phyloP scores from a whole-genome alignment of 1,139 yeast species.

The Taiozyma sp. region DNA sequence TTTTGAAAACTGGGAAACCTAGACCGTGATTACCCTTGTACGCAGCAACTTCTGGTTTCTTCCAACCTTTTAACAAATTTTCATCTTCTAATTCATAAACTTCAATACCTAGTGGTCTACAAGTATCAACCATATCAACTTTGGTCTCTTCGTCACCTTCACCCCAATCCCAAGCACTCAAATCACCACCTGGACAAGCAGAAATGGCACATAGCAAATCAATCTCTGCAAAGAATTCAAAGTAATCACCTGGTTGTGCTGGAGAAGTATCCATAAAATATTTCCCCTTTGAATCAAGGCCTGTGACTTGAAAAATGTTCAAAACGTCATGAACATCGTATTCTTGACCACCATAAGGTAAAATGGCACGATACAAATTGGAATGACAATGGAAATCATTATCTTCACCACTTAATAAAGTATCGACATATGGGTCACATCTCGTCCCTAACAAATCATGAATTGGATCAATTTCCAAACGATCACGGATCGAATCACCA shows the following conservation, averaged over 20 bases:
- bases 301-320: conserved; percentile 68
- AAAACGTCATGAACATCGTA: conserved; percentile 66
- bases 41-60: conserved; percentile 42
- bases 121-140: conserved; percentile 56
- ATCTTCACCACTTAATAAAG: conserved; percentile 57
- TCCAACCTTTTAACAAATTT: conserved; percentile 43
- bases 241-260: conserved; percentile 51
- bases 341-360: conserved; percentile 58
- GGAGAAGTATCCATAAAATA: conserved; percentile 72
- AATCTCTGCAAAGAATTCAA: conserved; percentile 64
- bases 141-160: conserved; percentile 41
- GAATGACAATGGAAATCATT: conserved; percentile 67
- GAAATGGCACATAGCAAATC: conserved; percentile 61
- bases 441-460: conserved; percentile 67
- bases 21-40: conserved; percentile 58
- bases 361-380: conserved; percentile 53
- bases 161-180: conserved; percentile 72
- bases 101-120: conserved; percentile 61
- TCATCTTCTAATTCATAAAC: conserved; percentile 49
- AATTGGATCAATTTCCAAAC: conserved; percentile 27
- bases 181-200: conserved; percentile 71
- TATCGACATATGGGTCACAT: conserved; percentile 68
- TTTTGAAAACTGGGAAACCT: conserved; percentile 21
- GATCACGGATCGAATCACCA: conserved; percentile 49
- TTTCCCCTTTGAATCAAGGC: conserved; percentile 59